A percentile compares a stretch with the other conserved stretches of the same genome.
phyloP scores from a whole-genome alignment of 2,329 filamentous ascomycete species.

The Epichloe sylvatica region DNA sequence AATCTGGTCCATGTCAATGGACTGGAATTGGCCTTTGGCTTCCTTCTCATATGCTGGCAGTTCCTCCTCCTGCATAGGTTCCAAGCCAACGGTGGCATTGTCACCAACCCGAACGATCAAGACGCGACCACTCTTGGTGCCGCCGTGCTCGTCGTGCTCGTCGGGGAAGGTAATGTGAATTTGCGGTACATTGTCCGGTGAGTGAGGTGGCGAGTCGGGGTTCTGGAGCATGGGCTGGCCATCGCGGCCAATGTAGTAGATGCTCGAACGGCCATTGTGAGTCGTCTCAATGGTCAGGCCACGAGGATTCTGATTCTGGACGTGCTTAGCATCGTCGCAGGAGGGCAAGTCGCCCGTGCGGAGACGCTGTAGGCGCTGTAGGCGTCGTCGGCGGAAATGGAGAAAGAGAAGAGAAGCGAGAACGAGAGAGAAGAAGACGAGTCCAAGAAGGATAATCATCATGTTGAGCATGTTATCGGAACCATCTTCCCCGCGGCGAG shows the following conservation, averaged over 20 bases:
- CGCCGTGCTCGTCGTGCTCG: slow-evolving; percentile 77
- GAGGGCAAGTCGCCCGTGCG: slow-evolving; percentile 47
- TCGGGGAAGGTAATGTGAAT: slow-evolving; percentile 98
- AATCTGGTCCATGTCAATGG: slow-evolving; percentile 86
- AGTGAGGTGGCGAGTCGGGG: slow-evolving; percentile 59
- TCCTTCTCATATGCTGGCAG: slow-evolving; percentile 84
- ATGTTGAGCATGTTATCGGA: slow-evolving; percentile 57
- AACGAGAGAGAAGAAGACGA: slow-evolving; percentile 59
- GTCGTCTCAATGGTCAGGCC: slow-evolving; percentile 45
- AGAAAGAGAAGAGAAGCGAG: slow-evolving; percentile 56
- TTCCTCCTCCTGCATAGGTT: slow-evolving; percentile 67
- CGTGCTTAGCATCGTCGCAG: slow-evolving; percentile 49
- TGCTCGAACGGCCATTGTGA: slow-evolving; percentile 45
- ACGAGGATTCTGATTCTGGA: slow-evolving; percentile 31
- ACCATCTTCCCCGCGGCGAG: slow-evolving; percentile 21
- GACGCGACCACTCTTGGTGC: slow-evolving; percentile 70
- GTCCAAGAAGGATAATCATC: slow-evolving; percentile 62
- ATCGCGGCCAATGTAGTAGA: slow-evolving; percentile 69
- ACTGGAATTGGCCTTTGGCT: slow-evolving; percentile 69
- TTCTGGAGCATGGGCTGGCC: slow-evolving; percentile 60
- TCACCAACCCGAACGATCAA: slow-evolving; percentile 88
- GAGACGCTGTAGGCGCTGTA: slow-evolving; percentile 30
- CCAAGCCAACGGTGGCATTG: slow-evolving; percentile 68
- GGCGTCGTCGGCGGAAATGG: slow-evolving; percentile 50
- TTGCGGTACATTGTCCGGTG: slow-evolving; percentile 75